Percentiles rank a stretch among this genome's conserved stretches.
Evolutionary conservation across 75 land plant genomes (phyloP).

Genomic region (Selaginella moellendorffii): DNA sequence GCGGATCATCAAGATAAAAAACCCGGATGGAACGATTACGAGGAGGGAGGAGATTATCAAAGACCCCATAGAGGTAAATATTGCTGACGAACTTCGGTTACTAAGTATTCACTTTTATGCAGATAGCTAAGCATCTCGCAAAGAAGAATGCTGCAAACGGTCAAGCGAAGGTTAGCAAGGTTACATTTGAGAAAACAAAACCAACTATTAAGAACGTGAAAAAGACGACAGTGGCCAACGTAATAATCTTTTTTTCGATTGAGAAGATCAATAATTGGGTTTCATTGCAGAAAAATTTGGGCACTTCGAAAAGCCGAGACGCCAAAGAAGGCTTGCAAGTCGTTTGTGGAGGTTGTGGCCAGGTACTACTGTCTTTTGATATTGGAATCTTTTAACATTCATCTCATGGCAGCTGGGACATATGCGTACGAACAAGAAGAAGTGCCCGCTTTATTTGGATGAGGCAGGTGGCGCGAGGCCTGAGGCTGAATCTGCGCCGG

Average conservation of each 20-base stretch:
- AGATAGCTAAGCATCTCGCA: conserved; percentile 37
- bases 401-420: conserved; percentile 58
- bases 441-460: conserved; percentile 75
- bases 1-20: conserved; percentile 21
- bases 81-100: neutral
- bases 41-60: conserved; percentile 29
- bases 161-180: conserved; percentile 25
- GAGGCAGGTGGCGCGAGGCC: conserved; percentile 32
- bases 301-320: conserved; percentile 11
- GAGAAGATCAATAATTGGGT: too few species aligned
- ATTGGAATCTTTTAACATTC: neutral
- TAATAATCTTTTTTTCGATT: too few species aligned
- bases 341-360: conserved; percentile 92
- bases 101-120: neutral
- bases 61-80: conserved; percentile 44
- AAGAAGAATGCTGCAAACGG: conserved; percentile 31
- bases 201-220: conserved; percentile 14
- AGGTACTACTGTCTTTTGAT: conserved; percentile 28
- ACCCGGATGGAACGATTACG: conserved; percentile 36
- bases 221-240: conserved; percentile 31
- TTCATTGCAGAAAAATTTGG: neutral
- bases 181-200: conserved; percentile 4
- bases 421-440: conserved; percentile 94
- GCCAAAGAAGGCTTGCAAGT: conserved; percentile 31
- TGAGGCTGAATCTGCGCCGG: conserved; percentile 22